Evolutionary conservation across 2,329 filamentous ascomycete species (phyloP).

Genomic region (Neodidymelliopsis sp.): DNA sequence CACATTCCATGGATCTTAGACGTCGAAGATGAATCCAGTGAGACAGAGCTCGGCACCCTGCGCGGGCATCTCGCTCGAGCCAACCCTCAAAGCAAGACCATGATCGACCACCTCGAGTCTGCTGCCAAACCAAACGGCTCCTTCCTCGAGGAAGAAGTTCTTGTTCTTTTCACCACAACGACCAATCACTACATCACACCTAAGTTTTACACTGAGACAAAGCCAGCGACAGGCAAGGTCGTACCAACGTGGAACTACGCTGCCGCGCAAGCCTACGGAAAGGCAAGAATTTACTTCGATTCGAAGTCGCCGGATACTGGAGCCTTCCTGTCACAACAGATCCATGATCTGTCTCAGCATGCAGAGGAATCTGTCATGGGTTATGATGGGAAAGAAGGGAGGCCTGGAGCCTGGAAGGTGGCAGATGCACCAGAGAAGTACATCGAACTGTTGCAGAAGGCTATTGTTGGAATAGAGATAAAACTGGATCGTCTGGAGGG

Average conservation of each 20-base stretch:
- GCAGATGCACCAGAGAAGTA: slow-evolving; percentile 65
- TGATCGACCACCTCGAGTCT: slow-evolving; percentile 61
- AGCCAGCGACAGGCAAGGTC: slow-evolving; percentile 69
- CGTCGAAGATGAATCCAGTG: slow-evolving; percentile 46
- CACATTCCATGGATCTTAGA: slow-evolving; percentile 39
- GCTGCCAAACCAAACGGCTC: slow-evolving; percentile 6
- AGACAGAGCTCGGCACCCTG: slow-evolving; percentile 58
- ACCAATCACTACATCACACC: slow-evolving; percentile 72
- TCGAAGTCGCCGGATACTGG: slow-evolving; percentile 55
- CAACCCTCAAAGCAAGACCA: slow-evolving; percentile 70
- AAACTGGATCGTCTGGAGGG: slow-evolving; percentile 32
- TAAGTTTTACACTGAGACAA: slow-evolving; percentile 69
- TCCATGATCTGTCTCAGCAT: slow-evolving; percentile 61
- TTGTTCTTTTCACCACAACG: slow-evolving; percentile 67
- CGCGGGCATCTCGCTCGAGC: slow-evolving; percentile 68
- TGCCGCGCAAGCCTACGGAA: slow-evolving; percentile 70
- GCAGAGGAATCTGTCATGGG: slow-evolving; percentile 66
- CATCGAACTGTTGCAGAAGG: slow-evolving; percentile 51
- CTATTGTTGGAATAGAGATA: slow-evolving; percentile 37
- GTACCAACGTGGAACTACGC: slow-evolving; percentile 77
- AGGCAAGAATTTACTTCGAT: slow-evolving; percentile 63
- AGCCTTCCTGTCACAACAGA: slow-evolving; percentile 60
- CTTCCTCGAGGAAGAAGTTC: slow-evolving; percentile 61
- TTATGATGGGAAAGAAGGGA: slow-evolving; percentile 50
- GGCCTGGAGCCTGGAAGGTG: slow-evolving; percentile 61